Evolutionary conservation across 805 yeast species (phyloP).

Genomic region (Komagataella kurtzmanii): DNA sequence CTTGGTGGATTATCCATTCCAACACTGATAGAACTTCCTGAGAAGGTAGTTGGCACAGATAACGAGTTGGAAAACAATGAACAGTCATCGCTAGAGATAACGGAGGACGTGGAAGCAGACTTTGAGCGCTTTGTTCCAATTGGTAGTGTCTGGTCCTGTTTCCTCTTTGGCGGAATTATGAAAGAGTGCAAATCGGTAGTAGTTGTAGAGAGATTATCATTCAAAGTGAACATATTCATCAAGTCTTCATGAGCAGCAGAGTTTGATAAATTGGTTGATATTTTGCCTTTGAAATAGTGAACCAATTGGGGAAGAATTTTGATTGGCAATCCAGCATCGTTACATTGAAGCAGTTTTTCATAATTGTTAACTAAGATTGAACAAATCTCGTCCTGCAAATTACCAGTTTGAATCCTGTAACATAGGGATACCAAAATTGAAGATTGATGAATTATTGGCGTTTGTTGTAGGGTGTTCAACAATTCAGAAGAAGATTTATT

Average conservation of each 20-base stretch:
- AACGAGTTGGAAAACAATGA: not conserved
- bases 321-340: not conserved
- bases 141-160: not conserved
- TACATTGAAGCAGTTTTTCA: not conserved
- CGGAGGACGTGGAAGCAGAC: not conserved
- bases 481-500: not conserved
- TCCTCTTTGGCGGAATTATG: not conserved
- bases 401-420: not conserved
- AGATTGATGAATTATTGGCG: not conserved
- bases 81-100: not conserved
- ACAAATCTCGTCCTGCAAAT: not conserved
- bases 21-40: not conserved
- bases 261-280: not conserved
- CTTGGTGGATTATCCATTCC: not conserved
- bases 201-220: not conserved
- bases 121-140: not conserved
- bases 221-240: not conserved
- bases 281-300: not conserved
- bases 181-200: not conserved
- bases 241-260: not conserved
- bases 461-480: not conserved
- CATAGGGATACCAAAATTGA: not conserved
- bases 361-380: not conserved
- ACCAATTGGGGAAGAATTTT: not conserved
- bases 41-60: not conserved